phyloP scores from a whole-genome alignment of 2,329 filamentous ascomycete species.

The Teratosphaeriaceae sp. region DNA sequence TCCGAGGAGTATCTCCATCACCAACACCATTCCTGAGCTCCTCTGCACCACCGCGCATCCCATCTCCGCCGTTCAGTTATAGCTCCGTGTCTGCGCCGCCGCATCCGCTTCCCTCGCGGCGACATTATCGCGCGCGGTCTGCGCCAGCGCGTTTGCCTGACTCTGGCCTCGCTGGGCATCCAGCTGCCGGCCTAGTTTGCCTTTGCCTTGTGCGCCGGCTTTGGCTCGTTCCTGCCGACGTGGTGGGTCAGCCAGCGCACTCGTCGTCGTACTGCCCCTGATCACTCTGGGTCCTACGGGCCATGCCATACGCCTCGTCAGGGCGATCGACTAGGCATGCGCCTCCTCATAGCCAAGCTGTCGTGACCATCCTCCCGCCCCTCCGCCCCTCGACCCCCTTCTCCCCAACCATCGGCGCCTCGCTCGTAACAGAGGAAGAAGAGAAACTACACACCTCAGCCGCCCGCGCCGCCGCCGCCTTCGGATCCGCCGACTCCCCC shows the following conservation, averaged over 20 bases:
- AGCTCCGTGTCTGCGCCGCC: slow-evolving; percentile 49
- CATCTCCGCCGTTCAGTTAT: slow-evolving; percentile 20
- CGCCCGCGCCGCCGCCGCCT: slow-evolving; percentile 68
- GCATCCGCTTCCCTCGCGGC: slow-evolving; percentile 62
- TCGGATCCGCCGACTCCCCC: slow-evolving; percentile 49
- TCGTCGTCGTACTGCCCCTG: too few species aligned
- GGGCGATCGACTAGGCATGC: not conserved
- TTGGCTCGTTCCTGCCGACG: slow-evolving; percentile 58
- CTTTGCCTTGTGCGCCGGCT: slow-evolving; percentile 48
- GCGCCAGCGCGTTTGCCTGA: slow-evolving; percentile 58
- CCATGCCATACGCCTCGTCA: too few species aligned
- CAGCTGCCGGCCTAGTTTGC: slow-evolving; percentile 65
- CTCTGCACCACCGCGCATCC: too few species aligned
- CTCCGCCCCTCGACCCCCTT: not conserved
- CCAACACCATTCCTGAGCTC: too few species aligned
- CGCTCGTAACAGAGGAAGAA: not conserved
- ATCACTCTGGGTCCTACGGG: too few species aligned
- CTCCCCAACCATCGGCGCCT: not conserved
- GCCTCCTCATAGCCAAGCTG: slow-evolving; percentile 6
- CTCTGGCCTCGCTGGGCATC: slow-evolving; percentile 71
- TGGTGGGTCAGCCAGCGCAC: slow-evolving; percentile 1
- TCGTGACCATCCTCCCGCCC: slow-evolving; percentile 10
- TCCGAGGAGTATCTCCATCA: too few species aligned
- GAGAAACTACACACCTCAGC: slow-evolving; percentile 63
- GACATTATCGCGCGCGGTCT: slow-evolving; percentile 60